Evolutionary conservation across 352 stramenopile species (phyloP).

Genomic region (Globisporangium radiosum): DNA sequence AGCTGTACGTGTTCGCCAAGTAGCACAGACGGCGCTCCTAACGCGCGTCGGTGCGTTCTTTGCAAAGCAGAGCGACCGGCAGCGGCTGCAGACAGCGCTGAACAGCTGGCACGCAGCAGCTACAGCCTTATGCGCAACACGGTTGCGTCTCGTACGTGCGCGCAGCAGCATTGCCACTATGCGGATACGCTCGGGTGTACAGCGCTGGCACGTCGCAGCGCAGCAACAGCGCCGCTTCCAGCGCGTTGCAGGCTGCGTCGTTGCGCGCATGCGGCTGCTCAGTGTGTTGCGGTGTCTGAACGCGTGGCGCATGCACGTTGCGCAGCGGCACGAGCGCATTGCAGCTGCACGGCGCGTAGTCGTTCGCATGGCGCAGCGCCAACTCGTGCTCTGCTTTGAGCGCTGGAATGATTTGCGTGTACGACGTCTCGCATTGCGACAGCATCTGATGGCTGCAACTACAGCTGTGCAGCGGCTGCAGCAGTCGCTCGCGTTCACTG

Average conservation of each 20-base stretch:
- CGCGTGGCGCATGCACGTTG: slow-evolving; percentile 32
- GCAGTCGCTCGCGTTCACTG: neutral
- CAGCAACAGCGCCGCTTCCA: neutral
- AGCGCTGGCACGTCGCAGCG: slow-evolving; percentile 2
- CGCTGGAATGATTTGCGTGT: slow-evolving; percentile 6
- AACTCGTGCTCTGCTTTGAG: slow-evolving; percentile 11
- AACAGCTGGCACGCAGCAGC: slow-evolving; percentile 8
- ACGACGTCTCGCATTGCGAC: neutral
- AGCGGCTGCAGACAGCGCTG: slow-evolving; percentile 10
- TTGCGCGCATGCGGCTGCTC: slow-evolving; percentile 26
- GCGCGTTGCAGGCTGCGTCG: neutral
- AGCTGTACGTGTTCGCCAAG: slow-evolving; percentile 4
- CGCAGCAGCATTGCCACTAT: neutral
- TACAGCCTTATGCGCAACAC: slow-evolving; percentile 3
- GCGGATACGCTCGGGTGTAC: slow-evolving; percentile 1
- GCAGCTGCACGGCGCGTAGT: slow-evolving; percentile 23
- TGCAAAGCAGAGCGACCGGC: slow-evolving; percentile 24
- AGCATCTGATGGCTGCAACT: no score
- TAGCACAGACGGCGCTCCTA: slow-evolving; percentile 16
- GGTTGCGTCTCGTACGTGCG: slow-evolving; percentile 2
- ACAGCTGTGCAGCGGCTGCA: neutral
- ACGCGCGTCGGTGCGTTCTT: slow-evolving; percentile 29
- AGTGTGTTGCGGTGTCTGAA: slow-evolving; percentile 36
- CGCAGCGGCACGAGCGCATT: slow-evolving; percentile 11
- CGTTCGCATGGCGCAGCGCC: slow-evolving; percentile 21